Conservation (phyloP, 306 rosid genomes). For the Acacia crassicarpa region DNA sequence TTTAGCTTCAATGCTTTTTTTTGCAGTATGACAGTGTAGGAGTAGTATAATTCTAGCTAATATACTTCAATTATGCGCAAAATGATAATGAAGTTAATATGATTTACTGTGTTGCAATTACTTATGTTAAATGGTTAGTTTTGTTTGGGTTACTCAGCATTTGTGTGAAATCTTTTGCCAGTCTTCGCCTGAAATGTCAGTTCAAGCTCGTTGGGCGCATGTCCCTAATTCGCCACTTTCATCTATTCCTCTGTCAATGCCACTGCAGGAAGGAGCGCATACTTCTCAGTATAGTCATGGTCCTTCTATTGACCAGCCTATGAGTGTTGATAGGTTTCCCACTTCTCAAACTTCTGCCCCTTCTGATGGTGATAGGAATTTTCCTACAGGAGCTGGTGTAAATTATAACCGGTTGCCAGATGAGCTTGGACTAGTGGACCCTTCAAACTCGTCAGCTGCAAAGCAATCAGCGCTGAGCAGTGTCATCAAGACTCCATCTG, state of each 20-base stretch:
- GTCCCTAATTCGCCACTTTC: constrained; percentile 61
- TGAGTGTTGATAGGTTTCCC: constrained; percentile 53
- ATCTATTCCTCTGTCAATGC: constrained; percentile 71
- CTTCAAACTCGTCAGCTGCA: constrained; percentile 48
- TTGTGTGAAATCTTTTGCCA: constrained; percentile 42
- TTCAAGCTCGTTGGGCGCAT: constrained; percentile 83
- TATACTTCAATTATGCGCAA: not conserved
- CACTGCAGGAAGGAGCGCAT: constrained; percentile 61
- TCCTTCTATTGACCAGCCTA: constrained; percentile 59
- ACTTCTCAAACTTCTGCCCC: constrained; percentile 54
- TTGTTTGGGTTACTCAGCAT: constrained; percentile 17
- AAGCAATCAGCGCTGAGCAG: constrained; percentile 42
- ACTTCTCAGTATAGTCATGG: constrained; percentile 62
- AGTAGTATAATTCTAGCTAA: not conserved
- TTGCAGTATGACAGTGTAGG: constrained; percentile 5
- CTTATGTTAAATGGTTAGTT: not conserved
- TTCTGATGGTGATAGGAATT: constrained; percentile 58
- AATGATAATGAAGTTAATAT: not conserved
- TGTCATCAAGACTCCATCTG: constrained; percentile 43
- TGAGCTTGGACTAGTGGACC: constrained; percentile 71
- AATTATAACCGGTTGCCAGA: constrained; percentile 68
- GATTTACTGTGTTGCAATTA: not conserved
- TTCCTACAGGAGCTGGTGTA: constrained; percentile 55
- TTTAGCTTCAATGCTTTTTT: not conserved
- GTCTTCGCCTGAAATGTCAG: constrained; percentile 84